Evolutionary conservation across 345 rosid species (phyloP).

Genomic region (Psidium guajava): DNA sequence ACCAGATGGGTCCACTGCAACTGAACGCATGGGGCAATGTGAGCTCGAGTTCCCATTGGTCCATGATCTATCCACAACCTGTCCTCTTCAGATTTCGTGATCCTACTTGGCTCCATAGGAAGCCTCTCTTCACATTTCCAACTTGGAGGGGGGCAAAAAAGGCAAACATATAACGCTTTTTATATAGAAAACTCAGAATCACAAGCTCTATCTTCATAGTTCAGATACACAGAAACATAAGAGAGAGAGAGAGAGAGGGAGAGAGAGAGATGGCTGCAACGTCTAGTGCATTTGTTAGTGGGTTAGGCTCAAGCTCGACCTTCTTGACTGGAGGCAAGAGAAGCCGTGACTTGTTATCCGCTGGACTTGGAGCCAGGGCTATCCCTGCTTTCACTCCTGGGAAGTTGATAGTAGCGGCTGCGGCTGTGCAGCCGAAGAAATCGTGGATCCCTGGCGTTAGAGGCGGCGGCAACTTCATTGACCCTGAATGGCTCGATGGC

Average conservation of each 20-base stretch:
- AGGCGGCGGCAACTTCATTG: constrained; percentile 75
- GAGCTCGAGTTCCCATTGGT: constrained; percentile 46
- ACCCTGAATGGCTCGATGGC: constrained; percentile 99
- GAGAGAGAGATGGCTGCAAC: constrained; percentile 14
- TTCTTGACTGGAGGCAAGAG: constrained; percentile 54
- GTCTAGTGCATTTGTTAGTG: constrained; percentile 62
- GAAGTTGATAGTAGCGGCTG: constrained; percentile 38
- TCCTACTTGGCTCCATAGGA: constrained; percentile 37
- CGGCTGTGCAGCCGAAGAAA: constrained; percentile 38
- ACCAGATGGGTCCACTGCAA: background rate
- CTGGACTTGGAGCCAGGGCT: constrained; percentile 6
- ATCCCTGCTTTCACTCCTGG: constrained; percentile 14
- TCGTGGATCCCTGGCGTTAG: constrained; percentile 92
- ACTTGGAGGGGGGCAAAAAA: background rate
- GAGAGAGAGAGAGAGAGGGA: background rate
- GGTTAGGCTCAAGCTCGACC: constrained; percentile 77
- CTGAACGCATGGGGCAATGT: background rate
- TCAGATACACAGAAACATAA: background rate
- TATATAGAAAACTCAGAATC: background rate
- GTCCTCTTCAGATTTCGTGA: constrained; percentile 46
- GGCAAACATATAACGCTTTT: background rate
- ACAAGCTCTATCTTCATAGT: background rate
- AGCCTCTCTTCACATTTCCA: constrained; percentile 4
- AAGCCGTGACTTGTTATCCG: constrained; percentile 20
- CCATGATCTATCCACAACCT: constrained; percentile 59